phyloP scores from a whole-genome alignment of 2,329 filamentous ascomycete genomes.

The Epichloe typhina region DNA sequence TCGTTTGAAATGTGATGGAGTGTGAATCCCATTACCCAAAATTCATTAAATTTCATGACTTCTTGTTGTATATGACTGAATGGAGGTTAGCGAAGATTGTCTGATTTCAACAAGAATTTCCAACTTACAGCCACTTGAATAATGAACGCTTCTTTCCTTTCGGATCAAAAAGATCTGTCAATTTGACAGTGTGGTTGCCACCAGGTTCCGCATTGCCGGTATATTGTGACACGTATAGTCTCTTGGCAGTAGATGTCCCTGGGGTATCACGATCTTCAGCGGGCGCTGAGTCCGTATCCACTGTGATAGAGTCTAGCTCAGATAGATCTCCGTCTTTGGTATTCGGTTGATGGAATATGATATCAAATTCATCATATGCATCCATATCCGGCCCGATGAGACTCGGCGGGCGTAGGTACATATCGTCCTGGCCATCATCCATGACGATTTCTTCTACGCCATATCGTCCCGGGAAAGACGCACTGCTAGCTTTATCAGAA shows the following conservation, averaged over 20 bases:
- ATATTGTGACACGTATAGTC: conserved; percentile 23
- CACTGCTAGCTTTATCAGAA: neutral
- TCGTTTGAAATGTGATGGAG: neutral
- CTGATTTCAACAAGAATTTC: no score
- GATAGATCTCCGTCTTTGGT: conserved; percentile 16
- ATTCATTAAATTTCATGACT: conserved; percentile 28
- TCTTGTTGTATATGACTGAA: conserved; percentile 25
- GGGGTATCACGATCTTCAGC: conserved; percentile 7
- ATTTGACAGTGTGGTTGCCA: conserved; percentile 20
- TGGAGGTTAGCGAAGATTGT: conserved; percentile 7
- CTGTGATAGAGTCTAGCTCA: conserved; percentile 16
- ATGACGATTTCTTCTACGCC: neutral
- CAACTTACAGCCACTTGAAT: conserved; percentile 28
- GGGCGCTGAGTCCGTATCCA: conserved; percentile 11
- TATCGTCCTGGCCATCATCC: neutral
- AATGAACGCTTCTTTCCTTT: conserved; percentile 20
- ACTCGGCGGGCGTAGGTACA: conserved; percentile 4
- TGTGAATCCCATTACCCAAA: conserved; percentile 19
- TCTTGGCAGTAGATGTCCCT: conserved; percentile 10
- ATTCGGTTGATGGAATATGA: conserved; percentile 11
- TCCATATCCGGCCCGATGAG: conserved; percentile 15
- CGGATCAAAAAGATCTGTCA: conserved; percentile 23
- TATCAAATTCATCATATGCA: conserved; percentile 17
- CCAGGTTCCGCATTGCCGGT: conserved; percentile 24
- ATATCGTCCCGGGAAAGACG: neutral